Evolutionary conservation across 108 stramenopile species (phyloP), one percentile per base, ranked within the genome.

Genomic region (Cyclotella choctawhatcheeana): DNA sequence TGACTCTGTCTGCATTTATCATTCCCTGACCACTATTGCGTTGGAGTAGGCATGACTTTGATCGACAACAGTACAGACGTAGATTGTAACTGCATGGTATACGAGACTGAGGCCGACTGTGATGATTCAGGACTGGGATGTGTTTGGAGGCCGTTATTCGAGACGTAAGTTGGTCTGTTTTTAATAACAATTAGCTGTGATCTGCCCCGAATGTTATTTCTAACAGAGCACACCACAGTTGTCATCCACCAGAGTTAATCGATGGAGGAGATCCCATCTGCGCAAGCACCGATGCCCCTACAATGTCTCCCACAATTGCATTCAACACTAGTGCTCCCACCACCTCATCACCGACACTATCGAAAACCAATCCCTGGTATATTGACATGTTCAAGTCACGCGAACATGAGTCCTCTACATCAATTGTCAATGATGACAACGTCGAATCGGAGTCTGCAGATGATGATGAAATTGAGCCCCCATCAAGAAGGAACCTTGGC

Each of bases 251-350:
- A 25, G 84, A 88, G 43, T 35, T 82, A 55, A 84, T 88, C 35
- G 81, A 86, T 71, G 84, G 79, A 27, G 60, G 79, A 34, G 74
- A 74, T n/a, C 84, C 86, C 1, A 86, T 86, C 64, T 85, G 84
- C 43, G 43, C 71, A n/a, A 54, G 69, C 6, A 85, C 84, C 12
- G 65, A 80, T 25, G 82, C 77, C 7, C 84, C 86, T 2, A 85
- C 84, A 4, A 82, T 83, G 71, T 47, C 84, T 2, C 84, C 86
- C 12, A 80, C 86, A 2, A 67, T 78, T 10, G 63, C 69, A 22
- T 79, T 73, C 50, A 69, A 51, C 14, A 82, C 86, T 2, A 69
- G 82, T 45, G 59, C 53, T 31, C 87, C 87, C 27, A 84, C 79
- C 29, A 30, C 32, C 29, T 29, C 58, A 58, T 32, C 32, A 4